Conservation (phyloP, 1,139 yeast species). For the Magnusiomyces ingens region DNA sequence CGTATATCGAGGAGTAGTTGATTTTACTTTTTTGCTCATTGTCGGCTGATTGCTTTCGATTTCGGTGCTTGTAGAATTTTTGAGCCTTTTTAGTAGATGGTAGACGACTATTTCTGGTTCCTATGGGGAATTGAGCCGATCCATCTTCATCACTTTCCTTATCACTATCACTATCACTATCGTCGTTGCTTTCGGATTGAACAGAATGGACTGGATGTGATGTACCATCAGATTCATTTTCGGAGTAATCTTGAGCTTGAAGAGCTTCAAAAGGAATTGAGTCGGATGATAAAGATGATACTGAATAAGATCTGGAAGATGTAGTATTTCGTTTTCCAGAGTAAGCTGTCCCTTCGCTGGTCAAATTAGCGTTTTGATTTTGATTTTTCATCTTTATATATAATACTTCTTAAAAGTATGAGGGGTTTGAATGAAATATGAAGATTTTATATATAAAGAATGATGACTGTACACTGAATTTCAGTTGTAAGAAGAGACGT, state of each 20-base stretch:
- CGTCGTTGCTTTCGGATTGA: not conserved
- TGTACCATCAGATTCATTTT: not conserved
- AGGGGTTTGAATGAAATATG: not conserved
- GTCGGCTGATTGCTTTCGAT: not conserved
- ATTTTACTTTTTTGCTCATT: not conserved
- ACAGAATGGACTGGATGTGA: no score
- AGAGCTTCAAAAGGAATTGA: not conserved
- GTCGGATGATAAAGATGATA: not conserved
- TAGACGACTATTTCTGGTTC: not conserved
- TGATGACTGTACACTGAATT: no score
- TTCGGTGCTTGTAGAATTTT: not conserved
- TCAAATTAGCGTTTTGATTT: not conserved
- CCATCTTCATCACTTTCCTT: not conserved
- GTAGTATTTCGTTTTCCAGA: not conserved
- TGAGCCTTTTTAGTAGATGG: constrained; percentile 1
- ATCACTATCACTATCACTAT: not conserved
- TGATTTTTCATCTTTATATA: not conserved
- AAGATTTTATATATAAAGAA: not conserved
- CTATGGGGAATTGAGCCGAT: not conserved
- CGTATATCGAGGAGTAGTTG: no score
- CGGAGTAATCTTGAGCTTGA: not conserved
- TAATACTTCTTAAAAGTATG: not conserved
- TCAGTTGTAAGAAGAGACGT: no score
- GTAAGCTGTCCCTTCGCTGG: not conserved
- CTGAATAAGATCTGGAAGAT: not conserved